Evolutionary conservation across 2,329 filamentous ascomycete species (phyloP).

Genomic region (Macrophomina pseudophaseolina): DNA sequence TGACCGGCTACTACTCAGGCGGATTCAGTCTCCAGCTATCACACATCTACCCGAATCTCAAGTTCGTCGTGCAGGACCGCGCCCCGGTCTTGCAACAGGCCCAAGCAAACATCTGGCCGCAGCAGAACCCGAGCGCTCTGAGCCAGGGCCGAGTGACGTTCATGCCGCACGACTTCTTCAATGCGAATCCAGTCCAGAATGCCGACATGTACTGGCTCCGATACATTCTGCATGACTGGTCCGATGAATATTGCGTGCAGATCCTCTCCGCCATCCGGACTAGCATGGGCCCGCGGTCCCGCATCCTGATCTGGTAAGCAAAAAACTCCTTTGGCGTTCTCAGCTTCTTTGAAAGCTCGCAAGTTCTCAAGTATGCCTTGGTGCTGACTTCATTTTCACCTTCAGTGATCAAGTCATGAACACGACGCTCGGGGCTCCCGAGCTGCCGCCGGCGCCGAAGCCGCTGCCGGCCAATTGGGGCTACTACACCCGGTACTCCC

Average conservation of each 20-base stretch:
- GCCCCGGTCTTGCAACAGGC: slow-evolving; percentile 35
- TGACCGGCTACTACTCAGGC: neutral
- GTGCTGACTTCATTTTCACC: no score
- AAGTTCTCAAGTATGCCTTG: no score
- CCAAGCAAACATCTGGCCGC: slow-evolving; percentile 37
- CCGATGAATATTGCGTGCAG: slow-evolving; percentile 50
- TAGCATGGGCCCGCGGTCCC: slow-evolving; percentile 28
- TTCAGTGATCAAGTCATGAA: slow-evolving; percentile 45
- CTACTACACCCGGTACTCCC: slow-evolving; percentile 40
- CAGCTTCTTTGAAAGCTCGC: no score
- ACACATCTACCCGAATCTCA: slow-evolving; percentile 40
- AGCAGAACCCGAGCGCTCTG: slow-evolving; percentile 33
- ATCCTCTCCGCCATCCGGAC: slow-evolving; percentile 33
- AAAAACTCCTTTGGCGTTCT: no score
- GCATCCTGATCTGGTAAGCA: slow-evolving; percentile 27
- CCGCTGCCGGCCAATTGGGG: slow-evolving; percentile 45
- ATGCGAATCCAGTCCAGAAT: slow-evolving; percentile 56
- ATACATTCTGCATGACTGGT: slow-evolving; percentile 67
- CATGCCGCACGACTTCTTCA: slow-evolving; percentile 63
- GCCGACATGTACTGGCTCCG: slow-evolving; percentile 66
- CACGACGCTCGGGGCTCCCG: slow-evolving; percentile 37
- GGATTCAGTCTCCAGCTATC: slow-evolving; percentile 41
- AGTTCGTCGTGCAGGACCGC: slow-evolving; percentile 47
- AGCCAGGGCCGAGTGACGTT: slow-evolving; percentile 40
- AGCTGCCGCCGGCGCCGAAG: slow-evolving; percentile 37